Conservation (phyloP, 306 rosid genomes). For the Prunus padus region DNA sequence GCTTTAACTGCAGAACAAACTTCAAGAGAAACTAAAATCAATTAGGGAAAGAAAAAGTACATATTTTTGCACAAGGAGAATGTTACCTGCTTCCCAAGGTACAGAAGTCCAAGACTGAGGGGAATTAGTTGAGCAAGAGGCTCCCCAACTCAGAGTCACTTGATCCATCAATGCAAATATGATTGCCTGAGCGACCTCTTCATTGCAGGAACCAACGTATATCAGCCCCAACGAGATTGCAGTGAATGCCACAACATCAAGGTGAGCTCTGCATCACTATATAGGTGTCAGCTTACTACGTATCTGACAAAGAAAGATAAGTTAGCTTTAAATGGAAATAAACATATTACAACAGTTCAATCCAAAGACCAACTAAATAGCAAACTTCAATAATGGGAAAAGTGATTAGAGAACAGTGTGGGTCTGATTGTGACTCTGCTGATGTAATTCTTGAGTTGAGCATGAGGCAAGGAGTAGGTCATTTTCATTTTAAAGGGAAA, state of each 20-base stretch:
- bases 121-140: conserved; percentile 88
- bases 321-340: neutral
- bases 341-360: too few relatives aligned
- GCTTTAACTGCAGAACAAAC: too few relatives aligned
- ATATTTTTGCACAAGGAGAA: too few relatives aligned
- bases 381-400: too few relatives aligned
- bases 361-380: too few relatives aligned
- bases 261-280: conserved; percentile 80
- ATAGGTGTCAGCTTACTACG: conserved; percentile 66
- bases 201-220: conserved; percentile 94
- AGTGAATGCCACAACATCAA: conserved; percentile 87
- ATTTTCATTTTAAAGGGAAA: too few relatives aligned
- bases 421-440: too few relatives aligned
- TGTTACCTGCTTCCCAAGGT: conserved; percentile 91
- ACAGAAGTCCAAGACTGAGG: conserved; percentile 92
- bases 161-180: conserved; percentile 89
- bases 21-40: too few relatives aligned
- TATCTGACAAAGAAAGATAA: conserved; percentile 46
- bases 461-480: too few relatives aligned
- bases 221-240: conserved; percentile 89
- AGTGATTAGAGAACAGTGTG: too few relatives aligned
- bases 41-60: too few relatives aligned
- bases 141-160: conserved; percentile 84
- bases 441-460: too few relatives aligned
- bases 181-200: conserved; percentile 91